Evolutionary conservation across 176 grass and related monocot genomes (phyloP).

Genomic region (Pontederia crassipes): DNA sequence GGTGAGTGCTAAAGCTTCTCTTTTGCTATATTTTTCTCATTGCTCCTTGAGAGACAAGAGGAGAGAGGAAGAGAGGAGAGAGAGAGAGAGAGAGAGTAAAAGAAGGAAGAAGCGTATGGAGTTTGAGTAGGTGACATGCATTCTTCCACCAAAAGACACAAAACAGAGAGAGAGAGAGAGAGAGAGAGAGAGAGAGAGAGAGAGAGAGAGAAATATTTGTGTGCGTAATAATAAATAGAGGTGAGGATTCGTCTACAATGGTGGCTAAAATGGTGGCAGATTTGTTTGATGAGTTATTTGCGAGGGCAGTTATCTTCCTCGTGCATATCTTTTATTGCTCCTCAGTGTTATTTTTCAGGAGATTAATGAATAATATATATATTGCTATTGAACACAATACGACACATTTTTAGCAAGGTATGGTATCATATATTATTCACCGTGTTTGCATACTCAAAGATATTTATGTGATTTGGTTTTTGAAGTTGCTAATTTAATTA

Average conservation of each 20-base stretch:
- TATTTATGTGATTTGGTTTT: too few relatives aligned
- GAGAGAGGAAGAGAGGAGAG: neutral
- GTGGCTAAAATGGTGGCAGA: neutral
- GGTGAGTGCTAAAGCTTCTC: neutral
- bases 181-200: neutral
- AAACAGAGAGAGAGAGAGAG: neutral
- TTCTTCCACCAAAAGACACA: slow-evolving; percentile 22
- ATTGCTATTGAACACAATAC: too few relatives aligned
- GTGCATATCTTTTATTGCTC: too few relatives aligned
- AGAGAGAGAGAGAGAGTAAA: slow-evolving; percentile 24
- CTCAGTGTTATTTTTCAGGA: too few relatives aligned
- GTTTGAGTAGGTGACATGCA: slow-evolving; percentile 24
- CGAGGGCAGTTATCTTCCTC: too few relatives aligned
- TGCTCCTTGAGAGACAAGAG: neutral
- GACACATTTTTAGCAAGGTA: too few relatives aligned
- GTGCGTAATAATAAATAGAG: neutral
- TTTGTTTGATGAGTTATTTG: neutral
- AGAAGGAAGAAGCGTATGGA: slow-evolving; percentile 10
- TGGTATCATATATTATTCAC: too few relatives aligned
- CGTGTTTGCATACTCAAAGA: too few relatives aligned
- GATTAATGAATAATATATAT: too few relatives aligned
- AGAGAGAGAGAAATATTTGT: neutral
- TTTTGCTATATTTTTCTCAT: neutral
- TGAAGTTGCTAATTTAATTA: too few relatives aligned
- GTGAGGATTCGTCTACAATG: neutral